Conservation (phyloP, 2,329 filamentous ascomycete genomes). For the Trichoderma breve region DNA sequence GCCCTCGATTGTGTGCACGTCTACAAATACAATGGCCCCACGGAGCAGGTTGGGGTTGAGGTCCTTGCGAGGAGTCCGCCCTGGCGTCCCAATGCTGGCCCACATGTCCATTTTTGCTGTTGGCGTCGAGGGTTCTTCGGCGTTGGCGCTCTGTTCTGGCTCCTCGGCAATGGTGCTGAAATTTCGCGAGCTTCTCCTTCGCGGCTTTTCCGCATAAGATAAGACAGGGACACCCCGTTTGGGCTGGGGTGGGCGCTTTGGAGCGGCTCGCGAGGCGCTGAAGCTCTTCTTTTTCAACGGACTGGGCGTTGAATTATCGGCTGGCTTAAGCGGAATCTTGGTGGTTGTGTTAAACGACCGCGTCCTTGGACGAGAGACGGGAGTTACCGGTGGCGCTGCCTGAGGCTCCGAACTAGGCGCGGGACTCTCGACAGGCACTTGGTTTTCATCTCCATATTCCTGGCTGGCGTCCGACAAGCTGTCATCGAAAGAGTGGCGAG, state of each 20-base stretch:
- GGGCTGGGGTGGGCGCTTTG: slow-evolving; percentile 42
- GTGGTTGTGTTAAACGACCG: slow-evolving; percentile 66
- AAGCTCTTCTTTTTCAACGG: slow-evolving; percentile 50
- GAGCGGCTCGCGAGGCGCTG: slow-evolving; percentile 49
- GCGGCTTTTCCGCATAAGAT: slow-evolving; percentile 51
- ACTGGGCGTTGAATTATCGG: slow-evolving; percentile 55
- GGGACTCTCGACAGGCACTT: slow-evolving; percentile 53
- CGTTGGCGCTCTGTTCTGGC: slow-evolving; percentile 25
- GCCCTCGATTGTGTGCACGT: slow-evolving; percentile 80
- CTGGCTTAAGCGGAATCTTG: slow-evolving; percentile 72
- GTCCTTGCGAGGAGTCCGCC: slow-evolving; percentile 55
- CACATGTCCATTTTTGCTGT: slow-evolving; percentile 52
- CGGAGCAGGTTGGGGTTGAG: slow-evolving; percentile 55
- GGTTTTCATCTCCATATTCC: slow-evolving; percentile 67
- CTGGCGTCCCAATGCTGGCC: slow-evolving; percentile 55
- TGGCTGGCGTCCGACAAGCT: slow-evolving; percentile 60
- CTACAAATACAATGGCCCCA: slow-evolving; percentile 76
- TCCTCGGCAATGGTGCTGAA: slow-evolving; percentile 6
- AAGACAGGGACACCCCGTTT: slow-evolving; percentile 52
- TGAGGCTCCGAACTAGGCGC: slow-evolving; percentile 30
- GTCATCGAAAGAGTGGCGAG: slow-evolving; percentile 42
- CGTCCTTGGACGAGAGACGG: slow-evolving; percentile 46
- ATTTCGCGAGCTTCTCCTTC: slow-evolving; percentile 27
- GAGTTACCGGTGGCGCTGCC: slow-evolving; percentile 53
- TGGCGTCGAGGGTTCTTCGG: slow-evolving; percentile 31